Evolutionary conservation across 2,329 filamentous ascomycete genomes (phyloP), one percentile per base, ranked within the genome.

Genomic region (Tolypocladium paradoxum): DNA sequence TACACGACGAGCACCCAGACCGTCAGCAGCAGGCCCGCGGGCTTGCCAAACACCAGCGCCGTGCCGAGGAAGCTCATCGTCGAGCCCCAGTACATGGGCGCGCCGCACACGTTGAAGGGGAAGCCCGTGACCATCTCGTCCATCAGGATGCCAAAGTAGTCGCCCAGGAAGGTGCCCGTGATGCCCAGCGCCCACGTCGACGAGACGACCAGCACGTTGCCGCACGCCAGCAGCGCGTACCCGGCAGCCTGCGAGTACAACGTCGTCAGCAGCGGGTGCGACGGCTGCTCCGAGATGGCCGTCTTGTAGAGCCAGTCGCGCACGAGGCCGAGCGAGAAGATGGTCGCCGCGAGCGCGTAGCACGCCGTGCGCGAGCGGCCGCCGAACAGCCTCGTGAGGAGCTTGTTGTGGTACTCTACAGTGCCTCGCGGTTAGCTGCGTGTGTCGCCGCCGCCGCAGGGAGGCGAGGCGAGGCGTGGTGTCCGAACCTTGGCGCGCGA

Each of bases 111-210:
- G 70, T 88, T 97, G 79, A 99, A 99, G 2, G 93, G 93, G 68
- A 99, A 99, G 16, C 88, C 87, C 14, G 90, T 95, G 51, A 99
- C 91, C 64, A 92, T 92, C 61, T 86, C 76, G 67, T 97, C 92
- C 90, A 96, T 95, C 60, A 99, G 78, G 68, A 97, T 96, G 61
- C 93, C 93, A 68, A 97, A 99, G 77, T 99, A 99, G 75, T 99
- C 93, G 62, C 93, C 93, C 36, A 99, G 77, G 68, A 96, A 99
- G 37, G 93, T 99, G 57, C 93, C 93, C 0, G 90, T 96, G 64
- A 99, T 83, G 54, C 93, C 93, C 40, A 99, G 83, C 35, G 85
- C 87, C 83, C 84, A 96, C 73, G 95, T 97, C 56, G 88, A 93
- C 35, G 86, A 85, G 50, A 97, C 63, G 49, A 99, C 93, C 36